Conservation (phyloP, 1,284 basidiomycete genomes). For the Irpex sp. region DNA sequence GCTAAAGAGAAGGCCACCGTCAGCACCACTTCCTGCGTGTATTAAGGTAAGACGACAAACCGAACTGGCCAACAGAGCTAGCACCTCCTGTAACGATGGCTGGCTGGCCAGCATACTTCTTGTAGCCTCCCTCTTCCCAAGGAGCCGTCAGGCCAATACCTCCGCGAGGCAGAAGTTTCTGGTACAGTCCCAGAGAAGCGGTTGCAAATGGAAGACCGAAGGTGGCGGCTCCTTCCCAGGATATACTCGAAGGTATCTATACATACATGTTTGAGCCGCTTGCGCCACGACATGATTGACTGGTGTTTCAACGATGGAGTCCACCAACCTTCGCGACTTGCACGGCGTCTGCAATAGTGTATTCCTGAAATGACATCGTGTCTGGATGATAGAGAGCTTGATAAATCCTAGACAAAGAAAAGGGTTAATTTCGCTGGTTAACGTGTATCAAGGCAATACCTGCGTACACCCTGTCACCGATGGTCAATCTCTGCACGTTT, state of each 20-base stretch:
- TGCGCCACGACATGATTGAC: background rate
- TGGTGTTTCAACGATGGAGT: too few relatives aligned
- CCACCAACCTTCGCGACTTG: conserved; percentile 6
- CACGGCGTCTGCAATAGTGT: conserved; percentile 5
- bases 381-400: conserved; percentile 1
- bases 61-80: conserved; percentile 32
- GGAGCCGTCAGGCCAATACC: conserved; percentile 13
- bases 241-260: conserved; percentile 14
- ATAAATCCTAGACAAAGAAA: background rate
- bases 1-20: conserved; percentile 6
- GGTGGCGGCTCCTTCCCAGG: conserved; percentile 17
- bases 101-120: conserved; percentile 24
- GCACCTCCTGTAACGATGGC: conserved; percentile 32
- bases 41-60: conserved; percentile 12
- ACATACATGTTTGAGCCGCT: too few relatives aligned
- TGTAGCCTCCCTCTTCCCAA: conserved; percentile 15
- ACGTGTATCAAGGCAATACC: background rate
- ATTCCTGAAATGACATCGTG: conserved; percentile 17
- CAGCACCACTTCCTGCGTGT: background rate
- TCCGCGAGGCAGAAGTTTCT: conserved; percentile 11
- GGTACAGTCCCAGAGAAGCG: conserved; percentile 11
- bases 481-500: background rate
- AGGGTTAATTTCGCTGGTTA: background rate
- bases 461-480: background rate
- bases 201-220: conserved; percentile 17